These are phyloP conservation scores for Pontederia crassipes DNA, from an alignment of 176 grass and related monocot genomes.

Conservation along the genomic window DNA sequence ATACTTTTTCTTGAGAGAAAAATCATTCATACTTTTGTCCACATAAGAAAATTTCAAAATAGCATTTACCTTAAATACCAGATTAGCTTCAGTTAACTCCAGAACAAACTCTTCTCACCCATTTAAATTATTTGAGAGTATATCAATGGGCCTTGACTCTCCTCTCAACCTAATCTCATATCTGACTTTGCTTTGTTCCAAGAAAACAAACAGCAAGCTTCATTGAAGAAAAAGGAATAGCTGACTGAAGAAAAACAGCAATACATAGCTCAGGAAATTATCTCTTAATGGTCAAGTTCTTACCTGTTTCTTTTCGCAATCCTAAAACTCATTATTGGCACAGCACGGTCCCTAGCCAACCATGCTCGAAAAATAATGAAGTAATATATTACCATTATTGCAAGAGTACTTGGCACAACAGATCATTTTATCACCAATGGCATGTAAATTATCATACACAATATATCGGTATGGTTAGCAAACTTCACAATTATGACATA, in stretches of 20 bases:
- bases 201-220: constrained; percentile 2
- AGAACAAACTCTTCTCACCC: constrained; percentile 73
- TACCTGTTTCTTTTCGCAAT: constrained; percentile 99
- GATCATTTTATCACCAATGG: no score
- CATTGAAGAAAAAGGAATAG: constrained; percentile 1
- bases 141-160: constrained; percentile 90
- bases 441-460: neutral
- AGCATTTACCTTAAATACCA: constrained; percentile 76
- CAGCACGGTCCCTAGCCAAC: constrained; percentile 79
- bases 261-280: no score
- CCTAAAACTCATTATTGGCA: constrained; percentile 63
- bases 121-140: constrained; percentile 86
- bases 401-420: neutral
- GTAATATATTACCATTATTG: neutral
- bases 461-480: neutral
- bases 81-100: constrained; percentile 88
- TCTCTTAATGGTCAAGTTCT: no score
- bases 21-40: no score
- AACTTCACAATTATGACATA: constrained; percentile 15
- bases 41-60: neutral
- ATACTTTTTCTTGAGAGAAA: no score
- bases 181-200: constrained; percentile 93
- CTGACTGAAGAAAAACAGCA: no score
- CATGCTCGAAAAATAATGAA: constrained; percentile 32
- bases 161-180: constrained; percentile 86